Evolutionary conservation across 768 basidiomycete genomes (phyloP).

Genomic region (Asterophora lycoperdoides): DNA sequence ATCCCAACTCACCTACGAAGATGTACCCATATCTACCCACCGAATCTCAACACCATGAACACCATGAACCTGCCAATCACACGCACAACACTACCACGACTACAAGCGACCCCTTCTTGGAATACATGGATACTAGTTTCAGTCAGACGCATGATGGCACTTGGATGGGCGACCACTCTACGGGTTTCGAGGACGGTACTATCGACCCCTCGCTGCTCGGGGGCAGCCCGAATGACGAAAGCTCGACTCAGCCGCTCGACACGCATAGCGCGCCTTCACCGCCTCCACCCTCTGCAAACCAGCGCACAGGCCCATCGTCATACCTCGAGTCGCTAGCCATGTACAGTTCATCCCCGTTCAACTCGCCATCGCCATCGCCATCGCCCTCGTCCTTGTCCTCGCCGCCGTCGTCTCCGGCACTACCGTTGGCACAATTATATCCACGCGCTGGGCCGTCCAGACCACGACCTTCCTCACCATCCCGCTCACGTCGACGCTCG

Average conservation of each 20-base stretch:
- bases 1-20: background rate
- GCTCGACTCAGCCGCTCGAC: background rate
- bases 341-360: no score
- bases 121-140: background rate
- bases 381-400: background rate
- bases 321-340: no score
- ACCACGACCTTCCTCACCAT: background rate
- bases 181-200: conserved; percentile 14
- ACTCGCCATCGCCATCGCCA: no score
- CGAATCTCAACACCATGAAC: no score
- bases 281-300: background rate
- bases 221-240: conserved; percentile 4
- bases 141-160: background rate
- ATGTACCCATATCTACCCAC: background rate
- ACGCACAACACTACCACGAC: background rate
- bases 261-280: background rate
- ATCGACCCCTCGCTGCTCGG: conserved; percentile 18
- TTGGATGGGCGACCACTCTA: background rate
- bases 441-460: background rate
- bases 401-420: background rate
- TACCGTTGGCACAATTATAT: background rate
- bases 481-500: background rate
- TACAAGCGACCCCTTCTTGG: background rate
- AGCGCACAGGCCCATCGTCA: no score
- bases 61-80: no score